Conservation (phyloP, 2,329 filamentous ascomycete genomes). For the Aspergillus luchuensis region DNA sequence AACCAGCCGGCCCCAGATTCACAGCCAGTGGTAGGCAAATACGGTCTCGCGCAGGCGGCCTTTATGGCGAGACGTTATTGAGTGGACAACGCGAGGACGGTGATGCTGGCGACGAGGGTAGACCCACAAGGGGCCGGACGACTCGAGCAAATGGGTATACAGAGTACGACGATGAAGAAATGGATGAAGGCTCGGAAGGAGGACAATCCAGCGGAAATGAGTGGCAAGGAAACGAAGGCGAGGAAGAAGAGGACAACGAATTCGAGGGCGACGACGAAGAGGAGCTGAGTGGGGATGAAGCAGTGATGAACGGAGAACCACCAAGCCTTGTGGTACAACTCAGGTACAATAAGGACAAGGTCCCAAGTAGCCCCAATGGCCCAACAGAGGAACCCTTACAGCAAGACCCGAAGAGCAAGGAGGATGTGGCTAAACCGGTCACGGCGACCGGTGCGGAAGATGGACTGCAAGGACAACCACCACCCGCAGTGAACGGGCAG, state of each 20-base stretch:
- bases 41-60: slow-evolving; percentile 54
- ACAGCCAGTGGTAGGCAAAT: slow-evolving; percentile 90
- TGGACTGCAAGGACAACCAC: slow-evolving; percentile 6
- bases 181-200: slow-evolving; percentile 67
- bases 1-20: slow-evolving; percentile 63
- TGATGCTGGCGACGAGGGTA: slow-evolving; percentile 47
- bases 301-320: slow-evolving; percentile 55
- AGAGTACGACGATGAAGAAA: slow-evolving; percentile 63
- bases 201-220: slow-evolving; percentile 64
- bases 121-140: slow-evolving; percentile 42
- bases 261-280: slow-evolving; percentile 59
- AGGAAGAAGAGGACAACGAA: slow-evolving; percentile 71
- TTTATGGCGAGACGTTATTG: slow-evolving; percentile 58
- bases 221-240: slow-evolving; percentile 74
- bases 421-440: slow-evolving; percentile 12
- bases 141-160: slow-evolving; percentile 42
- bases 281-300: slow-evolving; percentile 44
- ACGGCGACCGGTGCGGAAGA: slow-evolving; percentile 4
- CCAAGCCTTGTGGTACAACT: slow-evolving; percentile 75
- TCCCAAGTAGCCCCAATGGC: slow-evolving; percentile 19
- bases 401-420: slow-evolving; percentile 12
- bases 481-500: slow-evolving; percentile 8
- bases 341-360: slow-evolving; percentile 42
- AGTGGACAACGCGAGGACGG: slow-evolving; percentile 55
- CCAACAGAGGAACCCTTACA: slow-evolving; percentile 21